Percentiles rank a stretch among this genome's conserved stretches.
These are phyloP conservation scores for Auricularia auricula-judae DNA, from an alignment of 768 basidiomycete genomes.

Conservation along the genomic window DNA sequence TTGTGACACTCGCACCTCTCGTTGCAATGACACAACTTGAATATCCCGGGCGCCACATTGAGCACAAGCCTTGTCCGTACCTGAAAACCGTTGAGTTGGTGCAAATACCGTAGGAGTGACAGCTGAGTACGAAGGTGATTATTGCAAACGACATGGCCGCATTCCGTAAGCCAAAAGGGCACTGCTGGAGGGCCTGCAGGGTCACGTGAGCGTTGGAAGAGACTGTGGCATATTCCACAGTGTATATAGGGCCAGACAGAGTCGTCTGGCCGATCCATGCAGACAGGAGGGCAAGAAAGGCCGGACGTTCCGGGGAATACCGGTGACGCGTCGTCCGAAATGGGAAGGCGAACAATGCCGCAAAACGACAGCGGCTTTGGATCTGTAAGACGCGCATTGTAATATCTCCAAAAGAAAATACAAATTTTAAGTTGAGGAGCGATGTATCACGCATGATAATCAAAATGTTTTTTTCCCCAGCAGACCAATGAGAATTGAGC, in stretches of 20 bases:
- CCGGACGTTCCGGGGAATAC: too few relatives aligned
- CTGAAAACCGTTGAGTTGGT: constrained; percentile 23
- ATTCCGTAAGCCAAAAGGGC: constrained; percentile 85
- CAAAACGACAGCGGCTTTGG: too few relatives aligned
- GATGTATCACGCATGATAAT: too few relatives aligned
- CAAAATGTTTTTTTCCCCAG: too few relatives aligned
- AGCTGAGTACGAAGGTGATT: constrained; percentile 39
- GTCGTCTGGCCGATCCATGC: not conserved
- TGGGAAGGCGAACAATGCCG: too few relatives aligned
- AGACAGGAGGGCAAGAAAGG: not conserved
- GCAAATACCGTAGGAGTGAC: not conserved
- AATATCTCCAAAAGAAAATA: too few relatives aligned
- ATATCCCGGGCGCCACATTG: constrained; percentile 54
- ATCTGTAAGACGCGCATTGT: too few relatives aligned
- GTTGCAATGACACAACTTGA: constrained; percentile 49
- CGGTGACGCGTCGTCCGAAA: too few relatives aligned
- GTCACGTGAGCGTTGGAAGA: constrained; percentile 27
- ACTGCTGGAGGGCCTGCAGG: constrained; percentile 34
- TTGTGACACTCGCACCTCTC: constrained; percentile 26
- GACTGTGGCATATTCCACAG: constrained; percentile 60
- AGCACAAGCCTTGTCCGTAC: constrained; percentile 62
- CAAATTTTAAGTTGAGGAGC: too few relatives aligned
- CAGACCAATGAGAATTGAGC: too few relatives aligned
- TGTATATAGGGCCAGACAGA: constrained; percentile 65
- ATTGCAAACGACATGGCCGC: constrained; percentile 80